Base-by-base conservation (phyloP, 257 asterid species). In the Galeopsis tetrahit region DNA sequence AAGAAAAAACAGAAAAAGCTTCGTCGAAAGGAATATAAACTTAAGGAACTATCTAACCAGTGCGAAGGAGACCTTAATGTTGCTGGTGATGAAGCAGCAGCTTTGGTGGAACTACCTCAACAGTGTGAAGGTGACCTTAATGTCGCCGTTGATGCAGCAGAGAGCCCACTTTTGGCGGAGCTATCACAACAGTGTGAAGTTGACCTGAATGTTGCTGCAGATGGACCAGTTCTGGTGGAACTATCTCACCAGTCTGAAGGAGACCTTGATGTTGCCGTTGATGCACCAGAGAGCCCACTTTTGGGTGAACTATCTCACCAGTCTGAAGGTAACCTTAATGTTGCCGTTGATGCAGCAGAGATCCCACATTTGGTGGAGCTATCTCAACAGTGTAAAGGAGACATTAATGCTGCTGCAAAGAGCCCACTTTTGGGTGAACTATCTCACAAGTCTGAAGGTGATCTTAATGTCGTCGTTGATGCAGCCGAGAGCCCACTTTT, bases 1-100 rank as follows among this genome's bases (percentile, higher is more conserved):
- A 86, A 84, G 82, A 90, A 85, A 69, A 84, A 72, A 52, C 86
- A 63, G 83, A 88, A 82, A 73, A 86, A 84, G 82, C 90, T 86
- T 71, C 85, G 91, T 52, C 91, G 81, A 69, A 88, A 82, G 85
- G 96, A 88, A 70, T 92, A 88, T 71, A 88, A 80, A 76, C 74
- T 63, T 17, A 88, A 70, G 81, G 95, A 79, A 52, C 87, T 75
- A 67, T 71, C 59, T n/a, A 46, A 67, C 58, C 82, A 51, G 52
- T 77, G 42, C 59, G 78, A 76, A 28, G 70, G 61, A 15, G 87
- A 51, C 49, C 46, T 75, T 35, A 64, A 63, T 73, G 75, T 70
- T 21, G 17, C 66, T 55, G 42, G 71, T 76, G 85, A 57, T 79
- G 58, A 76, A 36, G 63, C 64, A 64, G 86, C 86, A 66, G 66